These are phyloP conservation scores for Chlamydomonas sp. DNA, from an alignment of 139 green algal species.

Conservation along the genomic window DNA sequence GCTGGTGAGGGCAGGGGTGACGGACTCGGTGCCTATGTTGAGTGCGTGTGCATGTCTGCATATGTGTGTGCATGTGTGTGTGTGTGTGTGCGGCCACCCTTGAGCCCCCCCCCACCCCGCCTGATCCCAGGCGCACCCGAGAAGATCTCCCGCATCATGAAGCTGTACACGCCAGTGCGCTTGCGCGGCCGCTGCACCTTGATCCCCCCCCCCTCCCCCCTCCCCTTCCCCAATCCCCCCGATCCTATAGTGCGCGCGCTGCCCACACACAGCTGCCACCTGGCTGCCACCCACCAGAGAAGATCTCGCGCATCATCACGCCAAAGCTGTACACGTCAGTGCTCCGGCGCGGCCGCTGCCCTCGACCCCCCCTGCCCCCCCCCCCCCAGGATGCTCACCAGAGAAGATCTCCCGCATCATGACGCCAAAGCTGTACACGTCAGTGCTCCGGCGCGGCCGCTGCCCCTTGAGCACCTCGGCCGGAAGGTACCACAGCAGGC, in stretches of 20 bases:
- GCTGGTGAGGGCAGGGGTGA: too few relatives aligned
- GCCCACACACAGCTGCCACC: too few relatives aligned
- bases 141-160: constrained; percentile 32
- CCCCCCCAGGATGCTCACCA: too few relatives aligned
- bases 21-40: too few relatives aligned
- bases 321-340: constrained; percentile 28
- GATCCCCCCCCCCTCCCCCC: neutral
- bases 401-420: constrained; percentile 32
- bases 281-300: constrained; percentile 22
- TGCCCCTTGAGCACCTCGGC: constrained; percentile 3
- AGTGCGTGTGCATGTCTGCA: too few relatives aligned
- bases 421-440: constrained; percentile 30
- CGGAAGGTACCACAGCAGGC: neutral
- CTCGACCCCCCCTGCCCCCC: too few relatives aligned
- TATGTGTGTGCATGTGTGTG: too few relatives aligned
- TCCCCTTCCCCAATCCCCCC: too few relatives aligned
- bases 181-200: neutral
- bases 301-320: constrained; percentile 31
- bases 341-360: neutral
- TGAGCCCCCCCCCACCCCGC: too few relatives aligned
- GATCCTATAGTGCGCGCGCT: too few relatives aligned
- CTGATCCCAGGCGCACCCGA: constrained; percentile 19
- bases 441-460: neutral
- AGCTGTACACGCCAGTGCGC: constrained; percentile 17
- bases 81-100: too few relatives aligned